Conservation (phyloP, 2,329 filamentous ascomycete species). For the Alternaria longipes region DNA sequence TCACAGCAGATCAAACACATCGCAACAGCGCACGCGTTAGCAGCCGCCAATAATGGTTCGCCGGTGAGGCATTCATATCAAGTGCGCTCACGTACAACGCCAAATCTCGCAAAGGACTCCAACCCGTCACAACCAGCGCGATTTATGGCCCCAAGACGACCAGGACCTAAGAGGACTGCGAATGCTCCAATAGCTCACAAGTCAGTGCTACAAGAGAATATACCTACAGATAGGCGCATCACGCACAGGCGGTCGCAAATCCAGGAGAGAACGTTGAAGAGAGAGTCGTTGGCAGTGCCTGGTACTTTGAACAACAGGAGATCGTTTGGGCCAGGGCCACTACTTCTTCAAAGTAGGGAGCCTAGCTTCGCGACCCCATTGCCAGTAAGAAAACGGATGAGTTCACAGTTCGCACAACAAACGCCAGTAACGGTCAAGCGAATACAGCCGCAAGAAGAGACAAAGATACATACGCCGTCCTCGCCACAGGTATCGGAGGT, state of each 20-base stretch:
- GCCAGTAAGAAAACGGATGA: conserved; percentile 28
- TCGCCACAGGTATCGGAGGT: conserved; percentile 3
- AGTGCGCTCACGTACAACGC: conserved; percentile 42
- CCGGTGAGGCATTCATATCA: conserved; percentile 27
- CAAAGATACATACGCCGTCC: neutral
- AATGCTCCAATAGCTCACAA: conserved; percentile 20
- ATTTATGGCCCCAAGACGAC: conserved; percentile 32
- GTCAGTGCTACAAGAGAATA: conserved; percentile 32
- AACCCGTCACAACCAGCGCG: conserved; percentile 19
- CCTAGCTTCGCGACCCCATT: conserved; percentile 24
- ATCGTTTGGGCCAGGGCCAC: conserved; percentile 24
- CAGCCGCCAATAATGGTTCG: conserved; percentile 10
- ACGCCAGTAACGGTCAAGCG: conserved; percentile 35
- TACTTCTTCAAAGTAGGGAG: conserved; percentile 28
- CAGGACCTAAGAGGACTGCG: conserved; percentile 20
- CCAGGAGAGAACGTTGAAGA: conserved; percentile 29
- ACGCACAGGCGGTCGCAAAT: conserved; percentile 30
- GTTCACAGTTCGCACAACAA: conserved; percentile 25
- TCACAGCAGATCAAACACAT: conserved; percentile 31
- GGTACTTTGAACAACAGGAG: conserved; percentile 22
- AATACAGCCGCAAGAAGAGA: conserved; percentile 17
- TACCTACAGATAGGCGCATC: conserved; percentile 26
- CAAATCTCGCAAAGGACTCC: conserved; percentile 36
- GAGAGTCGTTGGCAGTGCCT: conserved; percentile 30
- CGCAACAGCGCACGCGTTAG: conserved; percentile 26